Conservation (phyloP, 164 flowering plant species). For the Cinnamomum micranthum region DNA sequence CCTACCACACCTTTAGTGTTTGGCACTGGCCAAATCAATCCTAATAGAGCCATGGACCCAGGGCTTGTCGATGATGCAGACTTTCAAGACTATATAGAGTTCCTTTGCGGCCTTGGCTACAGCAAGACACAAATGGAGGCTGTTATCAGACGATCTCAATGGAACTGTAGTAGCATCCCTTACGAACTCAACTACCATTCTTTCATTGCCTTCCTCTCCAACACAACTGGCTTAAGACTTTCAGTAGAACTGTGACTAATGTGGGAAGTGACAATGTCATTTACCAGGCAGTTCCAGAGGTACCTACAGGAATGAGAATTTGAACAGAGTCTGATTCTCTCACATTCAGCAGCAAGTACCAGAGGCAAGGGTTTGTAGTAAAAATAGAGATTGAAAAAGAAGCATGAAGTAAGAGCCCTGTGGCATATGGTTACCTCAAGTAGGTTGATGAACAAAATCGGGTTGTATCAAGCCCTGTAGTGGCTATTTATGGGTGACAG, state of each 20-base stretch:
- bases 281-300: conserved; percentile 17
- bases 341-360: conserved; percentile 5
- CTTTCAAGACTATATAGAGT: conserved; percentile 29
- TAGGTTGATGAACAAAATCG: conserved; percentile 26
- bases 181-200: conserved; percentile 24
- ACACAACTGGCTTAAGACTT: conserved; percentile 17
- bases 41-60: conserved; percentile 24
- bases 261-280: conserved; percentile 12
- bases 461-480: conserved; percentile 26
- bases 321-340: conserved; percentile 16
- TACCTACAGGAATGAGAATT: conserved; percentile 29
- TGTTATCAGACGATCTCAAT: background rate
- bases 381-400: conserved; percentile 17
- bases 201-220: conserved; percentile 18
- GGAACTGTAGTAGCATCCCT: background rate
- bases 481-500: conserved; percentile 10
- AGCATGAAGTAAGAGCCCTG: conserved; percentile 3
- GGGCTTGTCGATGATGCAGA: conserved; percentile 37
- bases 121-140: conserved; percentile 30
- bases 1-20: conserved; percentile 18
- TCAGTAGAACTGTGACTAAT: conserved; percentile 27
- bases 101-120: conserved; percentile 42
- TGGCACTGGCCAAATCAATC: conserved; percentile 22
- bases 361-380: conserved; percentile 5
- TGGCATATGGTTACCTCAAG: conserved; percentile 20